phyloP scores from a whole-genome alignment of 2,329 filamentous ascomycete genomes.

The Monosporascus sp. region DNA sequence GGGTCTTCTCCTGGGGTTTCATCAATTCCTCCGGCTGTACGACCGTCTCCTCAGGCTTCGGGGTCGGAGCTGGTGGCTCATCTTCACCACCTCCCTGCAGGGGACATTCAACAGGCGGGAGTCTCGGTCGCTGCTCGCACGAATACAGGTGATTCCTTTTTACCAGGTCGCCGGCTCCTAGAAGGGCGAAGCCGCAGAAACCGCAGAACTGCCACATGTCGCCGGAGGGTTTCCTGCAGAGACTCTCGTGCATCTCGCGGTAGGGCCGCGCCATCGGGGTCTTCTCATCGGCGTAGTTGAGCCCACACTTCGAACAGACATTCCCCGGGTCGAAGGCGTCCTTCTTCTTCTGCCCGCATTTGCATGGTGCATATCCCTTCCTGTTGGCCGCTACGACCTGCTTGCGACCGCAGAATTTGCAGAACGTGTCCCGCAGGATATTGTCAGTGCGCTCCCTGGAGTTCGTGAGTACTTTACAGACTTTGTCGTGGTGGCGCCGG shows the following conservation, averaged over 20 bases:
- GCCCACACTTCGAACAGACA: constrained; percentile 6
- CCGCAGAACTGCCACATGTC: constrained; percentile 4
- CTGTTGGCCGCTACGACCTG: background rate
- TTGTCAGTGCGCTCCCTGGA: background rate
- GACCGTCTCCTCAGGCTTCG: too few species aligned
- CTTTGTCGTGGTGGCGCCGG: constrained; percentile 1
- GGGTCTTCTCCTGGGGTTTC: too few species aligned
- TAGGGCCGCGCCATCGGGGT: constrained; percentile 6
- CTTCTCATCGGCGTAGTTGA: constrained; percentile 6
- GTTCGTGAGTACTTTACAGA: background rate
- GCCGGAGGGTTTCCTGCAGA: constrained; percentile 5
- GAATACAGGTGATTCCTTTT: constrained; percentile 1
- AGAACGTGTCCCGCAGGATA: background rate
- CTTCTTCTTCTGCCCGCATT: background rate
- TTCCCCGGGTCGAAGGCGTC: background rate
- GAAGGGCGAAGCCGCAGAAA: constrained; percentile 7
- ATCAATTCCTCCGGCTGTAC: too few species aligned
- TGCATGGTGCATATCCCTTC: background rate
- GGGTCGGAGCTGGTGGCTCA: too few species aligned
- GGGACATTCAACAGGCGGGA: background rate
- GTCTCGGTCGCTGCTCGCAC: constrained; percentile 1
- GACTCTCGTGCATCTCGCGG: constrained; percentile 3
- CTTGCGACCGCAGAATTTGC: constrained; percentile 3
- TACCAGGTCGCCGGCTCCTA: background rate
- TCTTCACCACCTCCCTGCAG: background rate